These are phyloP conservation scores for Penicillium sp. DNA, from an alignment of 2,329 filamentous ascomycete species.

Conservation along the genomic window DNA sequence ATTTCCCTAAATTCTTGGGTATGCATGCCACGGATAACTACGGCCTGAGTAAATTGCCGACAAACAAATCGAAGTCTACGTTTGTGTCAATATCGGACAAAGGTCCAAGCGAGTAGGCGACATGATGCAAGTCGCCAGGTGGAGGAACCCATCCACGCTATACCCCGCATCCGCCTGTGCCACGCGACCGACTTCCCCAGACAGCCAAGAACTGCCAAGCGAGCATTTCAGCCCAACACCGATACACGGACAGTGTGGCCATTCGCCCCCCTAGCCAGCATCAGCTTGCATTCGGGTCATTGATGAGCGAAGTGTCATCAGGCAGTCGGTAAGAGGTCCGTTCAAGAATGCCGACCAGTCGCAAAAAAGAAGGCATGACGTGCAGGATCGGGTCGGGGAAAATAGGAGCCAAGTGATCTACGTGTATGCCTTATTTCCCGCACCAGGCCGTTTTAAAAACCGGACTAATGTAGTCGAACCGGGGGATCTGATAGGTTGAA, in stretches of 20 bases:
- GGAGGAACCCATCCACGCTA: constrained; percentile 10
- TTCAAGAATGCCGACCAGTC: neutral
- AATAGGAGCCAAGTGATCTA: constrained; percentile 17
- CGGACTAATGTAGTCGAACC: constrained; percentile 10
- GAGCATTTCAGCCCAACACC: neutral
- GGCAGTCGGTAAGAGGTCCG: neutral
- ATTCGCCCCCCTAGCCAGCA: neutral
- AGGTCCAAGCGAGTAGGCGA: neutral
- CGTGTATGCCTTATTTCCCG: constrained; percentile 11
- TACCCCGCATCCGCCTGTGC: constrained; percentile 22
- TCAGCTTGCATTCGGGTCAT: constrained; percentile 1
- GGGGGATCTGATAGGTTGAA: constrained; percentile 15
- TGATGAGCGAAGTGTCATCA: neutral
- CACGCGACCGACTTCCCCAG: constrained; percentile 27
- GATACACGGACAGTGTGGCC: neutral
- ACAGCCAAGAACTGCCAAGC: constrained; percentile 23
- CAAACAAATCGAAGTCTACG: neutral
- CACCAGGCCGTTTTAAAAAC: constrained; percentile 18
- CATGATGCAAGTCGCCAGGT: constrained; percentile 5
- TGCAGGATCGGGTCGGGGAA: constrained; percentile 18
- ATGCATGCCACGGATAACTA: neutral
- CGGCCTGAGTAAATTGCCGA: neutral
- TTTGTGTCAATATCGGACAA: neutral
- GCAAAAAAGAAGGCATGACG: constrained; percentile 13
- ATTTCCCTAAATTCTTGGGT: neutral